Base-by-base conservation (phyloP, 1,139 yeast genomes). In the Kodamaea sp. region DNA sequence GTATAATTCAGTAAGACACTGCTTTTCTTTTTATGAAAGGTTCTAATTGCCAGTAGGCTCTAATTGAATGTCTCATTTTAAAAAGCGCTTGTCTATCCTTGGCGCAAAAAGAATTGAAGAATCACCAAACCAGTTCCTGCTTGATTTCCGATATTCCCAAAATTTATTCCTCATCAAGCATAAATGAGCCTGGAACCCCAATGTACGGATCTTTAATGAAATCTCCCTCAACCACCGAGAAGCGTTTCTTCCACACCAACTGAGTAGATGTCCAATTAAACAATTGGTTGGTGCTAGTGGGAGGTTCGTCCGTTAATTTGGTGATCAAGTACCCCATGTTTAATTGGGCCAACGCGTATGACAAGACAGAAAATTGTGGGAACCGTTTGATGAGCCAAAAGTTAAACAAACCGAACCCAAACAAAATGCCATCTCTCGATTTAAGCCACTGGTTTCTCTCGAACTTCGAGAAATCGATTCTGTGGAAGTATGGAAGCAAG, bases 401-500 rank as follows among this genome's bases (percentile, higher is more conserved):
- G 52, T 70, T 75, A 29, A 71, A 67, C n/a, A 76, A 51, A 2
- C 81, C 78, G 45, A 77, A 78, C 2, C 85, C 85, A 44, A 75
- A 73, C 28, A 80, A 55, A 13, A 77, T 65, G 0, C 85, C 85
- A 34, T 73, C 77, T 24, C 86, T 62, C 8, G 80, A 70, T 14
- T 63, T 61, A 35, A 66, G 57, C 86, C 86, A 80, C 35, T 65
- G 70, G 8, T 63, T 61, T 29, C 61, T 61, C 35, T 77, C 78
- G n/a, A 56, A 43, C n/a, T 48, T 51, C 7, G 69, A 54, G 39
- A 78, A 71, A 7, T 76, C 73, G 14, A 77, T 58, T 15, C 76
- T 57, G 10, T 62, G 51, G 53, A 80, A 76, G 50, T 75, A 79
- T 3, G 83, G 83, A 8, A 57, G 55, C 24, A 79, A 59, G 26